Evolutionary conservation across 306 rosid species (phyloP).

Genomic region (Quercus berberidifolia): DNA sequence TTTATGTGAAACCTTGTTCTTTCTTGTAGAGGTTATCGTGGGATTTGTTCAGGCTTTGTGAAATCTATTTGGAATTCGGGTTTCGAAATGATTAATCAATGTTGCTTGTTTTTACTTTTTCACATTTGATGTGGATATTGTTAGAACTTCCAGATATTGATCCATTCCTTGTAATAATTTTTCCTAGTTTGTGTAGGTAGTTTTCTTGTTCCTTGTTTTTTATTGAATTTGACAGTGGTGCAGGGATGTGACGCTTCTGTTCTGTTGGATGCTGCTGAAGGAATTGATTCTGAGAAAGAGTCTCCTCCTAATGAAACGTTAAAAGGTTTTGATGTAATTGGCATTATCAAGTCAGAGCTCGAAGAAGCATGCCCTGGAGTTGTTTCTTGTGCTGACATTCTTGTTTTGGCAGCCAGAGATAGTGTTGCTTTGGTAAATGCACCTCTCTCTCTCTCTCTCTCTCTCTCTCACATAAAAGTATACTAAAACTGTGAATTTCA

Average conservation of each 20-base stretch:
- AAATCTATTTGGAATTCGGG: background rate
- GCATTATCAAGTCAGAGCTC: constrained; percentile 31
- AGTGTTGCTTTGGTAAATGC: constrained; percentile 29
- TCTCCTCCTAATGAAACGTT: constrained; percentile 30
- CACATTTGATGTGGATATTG: background rate
- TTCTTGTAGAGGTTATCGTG: background rate
- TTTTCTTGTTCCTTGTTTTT: background rate
- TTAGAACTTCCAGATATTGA: background rate
- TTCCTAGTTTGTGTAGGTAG: background rate
- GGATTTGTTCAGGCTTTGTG: background rate
- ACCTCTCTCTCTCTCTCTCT: background rate
- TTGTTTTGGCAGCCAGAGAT: constrained; percentile 48
- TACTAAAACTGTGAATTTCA: constrained; percentile 15
- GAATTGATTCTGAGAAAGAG: constrained; percentile 32
- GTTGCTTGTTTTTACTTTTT: background rate
- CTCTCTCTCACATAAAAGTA: background rate
- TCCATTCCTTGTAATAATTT: background rate
- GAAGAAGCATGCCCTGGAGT: constrained; percentile 37
- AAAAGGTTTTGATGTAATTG: constrained; percentile 39
- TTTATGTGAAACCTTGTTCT: background rate
- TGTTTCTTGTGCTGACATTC: constrained; percentile 46
- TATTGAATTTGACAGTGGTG: background rate
- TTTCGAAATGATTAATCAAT: background rate
- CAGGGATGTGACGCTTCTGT: constrained; percentile 52
- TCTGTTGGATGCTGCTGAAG: constrained; percentile 31